A percentile compares a stretch with the other conserved stretches of the same genome.
Evolutionary conservation across 306 rosid species (phyloP).

Genomic region (Oxytropis ochrocephala): DNA sequence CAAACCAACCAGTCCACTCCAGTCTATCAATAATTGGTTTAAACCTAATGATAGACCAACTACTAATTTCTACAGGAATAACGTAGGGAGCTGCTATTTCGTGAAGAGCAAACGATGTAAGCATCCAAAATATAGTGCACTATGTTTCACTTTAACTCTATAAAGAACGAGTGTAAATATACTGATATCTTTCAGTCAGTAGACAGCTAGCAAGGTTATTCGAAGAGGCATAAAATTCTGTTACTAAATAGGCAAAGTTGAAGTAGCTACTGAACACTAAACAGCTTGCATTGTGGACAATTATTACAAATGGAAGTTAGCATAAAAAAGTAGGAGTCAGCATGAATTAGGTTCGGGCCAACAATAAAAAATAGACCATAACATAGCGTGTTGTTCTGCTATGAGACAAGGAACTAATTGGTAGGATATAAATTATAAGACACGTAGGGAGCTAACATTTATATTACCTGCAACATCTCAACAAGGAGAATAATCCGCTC

Average conservation of each 20-base stretch:
- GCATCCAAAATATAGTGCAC: constrained; percentile 1
- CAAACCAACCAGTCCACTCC: too few relatives aligned
- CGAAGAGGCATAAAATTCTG: background rate
- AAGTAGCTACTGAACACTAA: constrained; percentile 3
- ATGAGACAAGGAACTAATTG: background rate
- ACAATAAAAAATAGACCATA: constrained; percentile 1
- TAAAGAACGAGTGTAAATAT: background rate
- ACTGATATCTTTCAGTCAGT: background rate
- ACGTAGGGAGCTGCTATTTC: background rate
- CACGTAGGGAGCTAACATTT: background rate
- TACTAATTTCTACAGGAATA: background rate
- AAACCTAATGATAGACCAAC: background rate
- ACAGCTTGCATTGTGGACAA: background rate
- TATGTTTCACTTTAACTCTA: background rate
- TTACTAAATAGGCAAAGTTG: background rate
- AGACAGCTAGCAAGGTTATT: background rate
- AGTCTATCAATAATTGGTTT: background rate
- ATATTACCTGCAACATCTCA: constrained; percentile 93
- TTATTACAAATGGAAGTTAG: background rate
- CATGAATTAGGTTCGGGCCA: constrained; percentile 1
- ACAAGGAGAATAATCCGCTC: constrained; percentile 95
- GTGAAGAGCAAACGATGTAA: background rate
- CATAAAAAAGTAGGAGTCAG: background rate
- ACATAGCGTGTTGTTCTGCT: background rate
- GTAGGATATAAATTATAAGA: constrained; percentile 6